These are phyloP conservation scores for Tuber microsphaerosporum DNA, from an alignment of 495 filamentous ascomycete species.

Conservation along the genomic window DNA sequence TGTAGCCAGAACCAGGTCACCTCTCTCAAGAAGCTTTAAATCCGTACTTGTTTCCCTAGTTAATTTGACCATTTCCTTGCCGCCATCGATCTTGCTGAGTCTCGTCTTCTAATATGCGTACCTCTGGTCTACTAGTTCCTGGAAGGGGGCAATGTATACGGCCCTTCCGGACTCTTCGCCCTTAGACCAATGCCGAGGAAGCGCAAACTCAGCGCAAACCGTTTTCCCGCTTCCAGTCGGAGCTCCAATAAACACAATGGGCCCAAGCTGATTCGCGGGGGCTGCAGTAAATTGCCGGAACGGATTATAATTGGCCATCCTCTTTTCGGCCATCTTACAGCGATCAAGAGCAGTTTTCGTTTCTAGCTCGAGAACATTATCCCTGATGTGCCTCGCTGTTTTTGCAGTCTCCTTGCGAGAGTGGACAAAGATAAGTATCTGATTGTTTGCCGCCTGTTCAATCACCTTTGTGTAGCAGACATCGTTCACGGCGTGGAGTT, in stretches of 20 bases:
- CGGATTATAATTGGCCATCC: slow-evolving; percentile 97
- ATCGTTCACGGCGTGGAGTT: slow-evolving; percentile 98
- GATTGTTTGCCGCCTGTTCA: slow-evolving; percentile 86
- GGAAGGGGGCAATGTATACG: slow-evolving; percentile 93
- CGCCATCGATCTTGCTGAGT: slow-evolving; percentile 63
- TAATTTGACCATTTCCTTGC: slow-evolving; percentile 88
- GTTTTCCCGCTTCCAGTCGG: slow-evolving; percentile 94
- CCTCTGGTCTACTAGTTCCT: slow-evolving; percentile 78
- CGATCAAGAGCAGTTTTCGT: slow-evolving; percentile 89
- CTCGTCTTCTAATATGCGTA: slow-evolving; percentile 77
- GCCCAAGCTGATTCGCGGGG: slow-evolving; percentile 59
- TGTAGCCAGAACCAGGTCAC: slow-evolving; percentile 87
- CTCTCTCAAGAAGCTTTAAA: slow-evolving; percentile 76
- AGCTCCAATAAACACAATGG: slow-evolving; percentile 75
- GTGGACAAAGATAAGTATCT: slow-evolving; percentile 98
- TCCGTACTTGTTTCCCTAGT: slow-evolving; percentile 90
- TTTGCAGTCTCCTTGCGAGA: slow-evolving; percentile 97
- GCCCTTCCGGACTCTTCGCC: slow-evolving; percentile 62
- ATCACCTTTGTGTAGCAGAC: slow-evolving; percentile 96
- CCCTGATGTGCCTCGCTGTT: slow-evolving; percentile 88
- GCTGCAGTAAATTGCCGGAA: slow-evolving; percentile 73
- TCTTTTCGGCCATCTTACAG: slow-evolving; percentile 98
- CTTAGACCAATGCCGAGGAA: slow-evolving; percentile 80
- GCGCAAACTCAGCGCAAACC: slow-evolving; percentile 87
- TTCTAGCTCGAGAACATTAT: slow-evolving; percentile 91